Conservation (phyloP, 805 yeast species). For the Starmerella roubikii region DNA sequence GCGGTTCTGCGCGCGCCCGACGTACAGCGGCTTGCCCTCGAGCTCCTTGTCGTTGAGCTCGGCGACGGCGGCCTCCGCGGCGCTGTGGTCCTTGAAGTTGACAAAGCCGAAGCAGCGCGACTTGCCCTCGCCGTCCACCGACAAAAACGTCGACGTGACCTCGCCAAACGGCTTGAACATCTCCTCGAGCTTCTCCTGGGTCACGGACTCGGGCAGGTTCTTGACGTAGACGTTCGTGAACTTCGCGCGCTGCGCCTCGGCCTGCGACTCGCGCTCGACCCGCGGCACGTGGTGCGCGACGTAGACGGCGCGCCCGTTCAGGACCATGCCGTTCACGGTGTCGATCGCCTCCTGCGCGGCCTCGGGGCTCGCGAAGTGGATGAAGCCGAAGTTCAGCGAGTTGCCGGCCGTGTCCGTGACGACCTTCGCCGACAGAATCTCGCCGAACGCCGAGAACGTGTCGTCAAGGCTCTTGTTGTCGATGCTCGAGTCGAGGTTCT, state of each 20-base stretch:
- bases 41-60: slow-evolving; percentile 77
- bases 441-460: slow-evolving; percentile 94
- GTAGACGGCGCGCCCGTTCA: slow-evolving; percentile 88
- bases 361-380: slow-evolving; percentile 86
- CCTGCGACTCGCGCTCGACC: slow-evolving; percentile 87
- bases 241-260: slow-evolving; percentile 79
- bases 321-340: slow-evolving; percentile 94
- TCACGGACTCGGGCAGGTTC: slow-evolving; percentile 60
- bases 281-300: slow-evolving; percentile 90
- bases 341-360: slow-evolving; percentile 91
- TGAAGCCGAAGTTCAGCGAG: slow-evolving; percentile 94
- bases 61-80: slow-evolving; percentile 84
- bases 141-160: slow-evolving; percentile 70
- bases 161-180: slow-evolving; percentile 63
- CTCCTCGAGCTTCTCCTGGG: slow-evolving; percentile 42
- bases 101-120: slow-evolving; percentile 94
- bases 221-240: slow-evolving; percentile 94
- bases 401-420: slow-evolving; percentile 85
- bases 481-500: slow-evolving; percentile 94
- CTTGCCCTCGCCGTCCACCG: slow-evolving; percentile 71
- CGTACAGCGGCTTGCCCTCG: slow-evolving; percentile 69
- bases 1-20: slow-evolving; percentile 99
- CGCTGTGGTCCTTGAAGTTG: slow-evolving; percentile 75
- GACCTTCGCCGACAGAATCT: slow-evolving; percentile 89
- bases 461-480: slow-evolving; percentile 98